These are phyloP conservation scores for Coleophoma cylindrospora DNA, from an alignment of 2,329 filamentous ascomycete species.

Conservation along the genomic window DNA sequence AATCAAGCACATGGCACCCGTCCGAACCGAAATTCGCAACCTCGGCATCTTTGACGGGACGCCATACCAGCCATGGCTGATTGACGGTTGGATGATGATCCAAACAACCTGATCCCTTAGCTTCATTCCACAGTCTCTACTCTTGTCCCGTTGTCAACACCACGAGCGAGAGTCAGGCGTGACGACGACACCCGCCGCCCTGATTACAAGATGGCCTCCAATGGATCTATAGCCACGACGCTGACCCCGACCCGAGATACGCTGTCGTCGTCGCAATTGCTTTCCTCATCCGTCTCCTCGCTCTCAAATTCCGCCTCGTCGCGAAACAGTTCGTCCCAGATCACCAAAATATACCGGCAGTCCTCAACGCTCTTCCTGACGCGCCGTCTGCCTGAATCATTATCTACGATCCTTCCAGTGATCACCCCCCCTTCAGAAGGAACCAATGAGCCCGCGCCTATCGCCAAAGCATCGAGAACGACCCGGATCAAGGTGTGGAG, in stretches of 20 bases:
- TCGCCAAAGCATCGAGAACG: conserved; percentile 73
- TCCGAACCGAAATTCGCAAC: not conserved
- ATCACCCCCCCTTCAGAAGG: conserved; percentile 51
- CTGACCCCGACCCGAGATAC: conserved; percentile 31
- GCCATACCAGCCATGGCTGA: no score
- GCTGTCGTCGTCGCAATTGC: conserved; percentile 48
- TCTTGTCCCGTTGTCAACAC: conserved; percentile 4
- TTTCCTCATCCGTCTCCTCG: conserved; percentile 66
- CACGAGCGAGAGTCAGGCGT: not conserved
- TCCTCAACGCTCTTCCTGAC: conserved; percentile 93
- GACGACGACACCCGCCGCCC: not conserved
- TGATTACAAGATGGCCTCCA: conserved; percentile 18
- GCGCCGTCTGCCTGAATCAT: conserved; percentile 83
- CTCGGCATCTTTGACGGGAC: not conserved
- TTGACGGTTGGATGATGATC: no score
- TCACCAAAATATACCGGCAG: conserved; percentile 91
- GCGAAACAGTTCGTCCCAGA: conserved; percentile 61
- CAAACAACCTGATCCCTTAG: not conserved
- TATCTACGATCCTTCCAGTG: conserved; percentile 79
- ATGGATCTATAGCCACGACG: conserved; percentile 19
- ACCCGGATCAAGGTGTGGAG: conserved; percentile 96
- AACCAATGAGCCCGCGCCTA: conserved; percentile 47
- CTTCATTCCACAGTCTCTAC: conserved; percentile 5
- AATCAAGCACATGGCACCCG: no score
- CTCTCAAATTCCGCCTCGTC: conserved; percentile 56